Base-by-base conservation (phyloP, 2,329 filamentous ascomycete genomes). In the Magnaporthiopsis incrustans region DNA sequence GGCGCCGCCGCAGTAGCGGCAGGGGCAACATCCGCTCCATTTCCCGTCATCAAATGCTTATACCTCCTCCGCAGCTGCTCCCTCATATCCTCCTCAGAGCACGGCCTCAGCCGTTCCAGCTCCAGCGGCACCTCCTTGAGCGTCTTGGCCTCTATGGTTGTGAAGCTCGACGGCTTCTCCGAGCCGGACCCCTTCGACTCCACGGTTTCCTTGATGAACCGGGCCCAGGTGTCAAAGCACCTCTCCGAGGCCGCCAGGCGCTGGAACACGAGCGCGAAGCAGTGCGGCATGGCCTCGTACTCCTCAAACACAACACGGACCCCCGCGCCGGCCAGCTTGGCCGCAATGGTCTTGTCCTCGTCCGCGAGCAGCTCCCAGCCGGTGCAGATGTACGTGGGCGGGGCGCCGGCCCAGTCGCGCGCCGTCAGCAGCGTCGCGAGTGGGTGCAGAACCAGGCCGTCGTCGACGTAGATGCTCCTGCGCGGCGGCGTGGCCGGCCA, bases 271-370 rank as follows among this genome's bases (percentile, higher is more conserved):
- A 86, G 70, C 0, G 82, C 84, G 71, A 91, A 94, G 68, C 85
- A 86, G 75, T 93, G 90, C 63, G 91, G 89, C 90, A 94, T 94
- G 3, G 85, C 88, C 73, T 92, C 87, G 72, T 87, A 95, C 75
- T 91, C 85, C 72, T 90, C 85, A 70, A 87, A 89, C 4, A 85
- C 79, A 0, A 93, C 83, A 0, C 70, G 71, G 0, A 88, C 87
- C 6, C 84, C 85, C 59, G 89, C 83, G 10, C 70, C 67, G 22
- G 78, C 78, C 14, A 90, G 78, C 56, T 81, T 79, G 57, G 77
- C 74, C 0, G 87, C 89, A 2, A 91, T 71, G 63, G 85, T 84
- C 67, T 80, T 81, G 66, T 81, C 81, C 73, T 92, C 89, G 72
- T 91, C 89, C 1, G 83, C 78, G 12, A 94, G 78, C 68, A 89